Conservation (phyloP, 495 filamentous ascomycete genomes). For the Saxophila tyrrhenica region DNA sequence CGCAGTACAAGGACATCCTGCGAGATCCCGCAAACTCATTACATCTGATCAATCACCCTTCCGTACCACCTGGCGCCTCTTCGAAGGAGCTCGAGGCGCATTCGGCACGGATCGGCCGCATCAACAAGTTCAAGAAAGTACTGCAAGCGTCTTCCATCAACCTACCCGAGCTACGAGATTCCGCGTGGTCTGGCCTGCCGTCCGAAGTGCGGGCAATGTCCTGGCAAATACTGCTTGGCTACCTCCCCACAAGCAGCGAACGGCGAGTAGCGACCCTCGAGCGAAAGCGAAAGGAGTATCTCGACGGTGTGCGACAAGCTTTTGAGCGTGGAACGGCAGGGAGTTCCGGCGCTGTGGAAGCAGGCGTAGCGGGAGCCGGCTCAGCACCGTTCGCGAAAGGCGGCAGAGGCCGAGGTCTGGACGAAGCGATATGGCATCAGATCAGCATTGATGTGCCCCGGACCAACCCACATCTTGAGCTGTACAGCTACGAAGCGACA, state of each 20-base stretch:
- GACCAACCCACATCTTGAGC: conserved; percentile 87
- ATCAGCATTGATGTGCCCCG: conserved; percentile 97
- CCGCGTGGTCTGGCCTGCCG: conserved; percentile 88
- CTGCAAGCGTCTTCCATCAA: conserved; percentile 84
- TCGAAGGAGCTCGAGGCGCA: conserved; percentile 79
- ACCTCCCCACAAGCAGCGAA: conserved; percentile 89
- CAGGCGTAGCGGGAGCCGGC: not conserved
- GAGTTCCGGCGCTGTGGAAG: conserved; percentile 12
- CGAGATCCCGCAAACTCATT: conserved; percentile 91
- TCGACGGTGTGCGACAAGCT: conserved; percentile 89
- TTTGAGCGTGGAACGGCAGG: conserved; percentile 60
- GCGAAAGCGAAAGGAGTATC: conserved; percentile 89
- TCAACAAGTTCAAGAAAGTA: conserved; percentile 97
- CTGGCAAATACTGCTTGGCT: conserved; percentile 92
- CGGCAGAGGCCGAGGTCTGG: conserved; percentile 61
- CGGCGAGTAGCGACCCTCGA: conserved; percentile 82
- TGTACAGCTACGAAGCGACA: conserved; percentile 92
- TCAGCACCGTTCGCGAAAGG: conserved; percentile 18
- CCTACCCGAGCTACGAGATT: conserved; percentile 64
- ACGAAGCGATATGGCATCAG: conserved; percentile 96
- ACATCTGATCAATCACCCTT: conserved; percentile 82
- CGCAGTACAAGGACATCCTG: conserved; percentile 94
- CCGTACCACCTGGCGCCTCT: conserved; percentile 60
- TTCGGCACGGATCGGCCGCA: conserved; percentile 77
- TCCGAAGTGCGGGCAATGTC: conserved; percentile 95